Evolutionary conservation across 2,329 filamentous ascomycete species (phyloP), one percentile per base, ranked within the genome.

Genomic region (Monosporascus sp.): DNA sequence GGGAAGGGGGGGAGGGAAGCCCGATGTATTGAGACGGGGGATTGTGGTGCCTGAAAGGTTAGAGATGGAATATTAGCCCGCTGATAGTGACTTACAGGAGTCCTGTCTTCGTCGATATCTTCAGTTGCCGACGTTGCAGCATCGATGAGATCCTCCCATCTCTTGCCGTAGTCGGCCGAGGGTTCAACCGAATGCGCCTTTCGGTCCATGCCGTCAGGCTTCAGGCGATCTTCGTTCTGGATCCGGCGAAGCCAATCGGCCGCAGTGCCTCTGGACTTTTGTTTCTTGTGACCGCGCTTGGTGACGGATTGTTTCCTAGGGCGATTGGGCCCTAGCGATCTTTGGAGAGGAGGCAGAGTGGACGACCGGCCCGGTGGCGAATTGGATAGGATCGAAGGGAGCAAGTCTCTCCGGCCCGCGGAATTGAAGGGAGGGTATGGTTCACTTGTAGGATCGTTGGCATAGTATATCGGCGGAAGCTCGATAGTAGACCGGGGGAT

Each of bases 61-160:
- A 80, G 65, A 77, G 75, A 65, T 75, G 78, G 65, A 72, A 70
- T 63, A 53, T 58, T 61, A 62, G 56, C 60, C 62, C 62, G 63
- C 64, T 62, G 63, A 57, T 63, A 59, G 62, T 59, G 62, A 79
- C 85, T 78, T 81, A 95, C 89, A 65, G 89, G 89, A 68, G 90
- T 95, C 68, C 93, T 83, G 70, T 96, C 92, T 66, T 92, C 91
- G 68, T 96, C 90, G 66, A 94, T 81, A 63, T 87, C 93, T 73
- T 96, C 92, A 3, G 90, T 95, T 27, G 92, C 91, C 56, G 90
- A 96, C 35, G 93, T 91, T 51, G 81, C 93, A 50, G 93, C 93
- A 71, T 97, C 92, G 59, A 97, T 95, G 55, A 97, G 79, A 70
- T 97, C 93, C 71, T 96, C 90, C 94, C 93, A 97, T 64, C 93